Evolutionary conservation across 257 asterid genomes (phyloP).

Genomic region (Buddleja alternifolia): DNA sequence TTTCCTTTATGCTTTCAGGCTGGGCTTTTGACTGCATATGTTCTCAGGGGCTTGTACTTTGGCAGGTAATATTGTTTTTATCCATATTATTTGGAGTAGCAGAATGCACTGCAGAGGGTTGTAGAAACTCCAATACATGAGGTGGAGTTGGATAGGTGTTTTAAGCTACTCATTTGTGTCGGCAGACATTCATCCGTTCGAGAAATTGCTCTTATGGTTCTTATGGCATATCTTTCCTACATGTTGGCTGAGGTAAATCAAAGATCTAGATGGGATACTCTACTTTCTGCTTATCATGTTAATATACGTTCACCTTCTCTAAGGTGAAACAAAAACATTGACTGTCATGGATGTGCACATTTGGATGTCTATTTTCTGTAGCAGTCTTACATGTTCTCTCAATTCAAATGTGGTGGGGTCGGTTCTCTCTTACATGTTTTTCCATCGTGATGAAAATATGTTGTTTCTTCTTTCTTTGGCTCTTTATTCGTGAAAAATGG

Average conservation of each 20-base stretch:
- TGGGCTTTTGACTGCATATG: slow-evolving; percentile 76
- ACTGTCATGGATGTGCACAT: not conserved
- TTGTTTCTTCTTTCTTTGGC: not conserved
- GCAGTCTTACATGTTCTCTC: not conserved
- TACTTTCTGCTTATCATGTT: slow-evolving; percentile 7
- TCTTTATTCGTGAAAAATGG: not conserved
- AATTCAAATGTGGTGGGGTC: not conserved
- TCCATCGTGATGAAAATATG: not conserved
- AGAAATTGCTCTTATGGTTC: slow-evolving; percentile 82
- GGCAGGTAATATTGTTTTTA: slow-evolving; percentile 57
- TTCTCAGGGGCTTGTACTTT: slow-evolving; percentile 80
- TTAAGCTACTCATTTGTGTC: slow-evolving; percentile 32
- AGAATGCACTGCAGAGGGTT: slow-evolving; percentile 1
- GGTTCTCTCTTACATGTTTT: not conserved
- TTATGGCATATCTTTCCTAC: slow-evolving; percentile 94
- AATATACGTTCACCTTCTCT: not conserved
- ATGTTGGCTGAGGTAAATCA: slow-evolving; percentile 90
- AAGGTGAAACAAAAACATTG: slow-evolving; percentile 1
- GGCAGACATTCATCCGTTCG: slow-evolving; percentile 88
- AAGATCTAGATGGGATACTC: not conserved
- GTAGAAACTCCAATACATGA: slow-evolving; percentile 5
- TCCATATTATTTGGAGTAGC: not conserved
- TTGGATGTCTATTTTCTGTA: not conserved
- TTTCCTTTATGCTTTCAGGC: slow-evolving; percentile 53
- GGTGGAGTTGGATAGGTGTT: slow-evolving; percentile 22